Base-by-base conservation (phyloP, 1,139 yeast species). In the Sugiyamaella neomexicana region DNA sequence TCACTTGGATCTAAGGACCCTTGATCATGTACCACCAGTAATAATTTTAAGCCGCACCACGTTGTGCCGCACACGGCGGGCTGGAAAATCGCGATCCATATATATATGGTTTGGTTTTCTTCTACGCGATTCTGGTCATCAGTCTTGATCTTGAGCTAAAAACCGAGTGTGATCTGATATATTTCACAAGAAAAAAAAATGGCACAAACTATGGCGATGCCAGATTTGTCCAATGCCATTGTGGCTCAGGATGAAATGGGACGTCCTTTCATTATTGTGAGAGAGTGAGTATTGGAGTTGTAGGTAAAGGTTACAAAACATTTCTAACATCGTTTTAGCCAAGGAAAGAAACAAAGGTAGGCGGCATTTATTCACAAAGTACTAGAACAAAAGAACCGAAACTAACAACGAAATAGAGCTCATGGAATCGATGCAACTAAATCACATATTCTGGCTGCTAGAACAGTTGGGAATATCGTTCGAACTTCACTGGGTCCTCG, bases 181-280 rank as follows among this genome's bases (percentile, higher is more conserved):
- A 39, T 8, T 13, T 31, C 10, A 34, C 13, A 32, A 32, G 38
- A 23, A 16, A 15, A 13, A 27, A 38, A 47, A 47, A 49, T 49
- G 52, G 52, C 52, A 58, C 68, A 65, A 54, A 56, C 71, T 65
- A 80, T 81, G 84, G 86, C 83, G 59, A 82, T 88, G 88, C 96
- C 97, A 46, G 98, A 93, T 72, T 78, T 93, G 80, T 90, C 97
- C 64, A 93, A 93, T 69, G 99, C 99, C 72, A 89, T 93, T 66
- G 89, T 93, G 76, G 98, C 99, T 5, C 98, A 93, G 74, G 99
- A 95, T 72, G 99, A 95, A 73, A 89, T 88, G 91, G 99, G 99
- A 31, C 85, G 98, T 74, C 99, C 99, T 16, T 89, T 95, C 70
- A 91, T 95, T 68, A 93, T 95, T 70, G 99, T 95, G 54, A 82